Base-by-base conservation (phyloP, 768 basidiomycete species). In the Termitomyces sp. region DNA sequence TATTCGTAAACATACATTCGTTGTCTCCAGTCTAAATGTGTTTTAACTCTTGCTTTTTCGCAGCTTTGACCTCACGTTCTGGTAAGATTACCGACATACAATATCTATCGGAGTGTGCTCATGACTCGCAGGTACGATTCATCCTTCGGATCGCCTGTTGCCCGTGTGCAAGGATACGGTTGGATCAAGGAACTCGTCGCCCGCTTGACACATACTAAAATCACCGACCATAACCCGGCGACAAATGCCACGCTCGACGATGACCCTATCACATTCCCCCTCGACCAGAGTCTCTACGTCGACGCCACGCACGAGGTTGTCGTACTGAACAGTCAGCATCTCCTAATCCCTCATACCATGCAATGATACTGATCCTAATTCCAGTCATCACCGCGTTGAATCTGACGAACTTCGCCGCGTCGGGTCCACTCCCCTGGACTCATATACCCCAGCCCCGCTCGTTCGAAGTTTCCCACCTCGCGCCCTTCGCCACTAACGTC, bases 291-390 rank as follows among this genome's bases (percentile, higher is more conserved):
- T 53, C 68, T 95, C 37, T 95, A 94, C 58, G 92, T 93, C 9
- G 94, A 96, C 67, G 91, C 91, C 5, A 90, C 89, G 2, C 94
- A 95, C 58, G 94, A 95, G 63, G 90, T 92, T 18, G 89, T 94
- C 39, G 85, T 94, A 0, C 72, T 93, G 22, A 88, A 93, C 63
- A 82, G 90, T 90, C 34, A 34, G 29, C 32, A 46, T 18, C 27
- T 50, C 10, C 5, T 1, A 32, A 32, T 37, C 1, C 0, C 12
- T 37, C 10, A 8, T n/a, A 2, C 0, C 24, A 3, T 43, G 20
- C 20, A 22, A 7, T 16, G 24, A 44, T 26, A 2, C 43, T 44
- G 14, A 44, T 44, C 13, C 14, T 5, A 26, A 13, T 4, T 39
- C 58, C 55, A 89, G 90, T 92, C 34, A 77, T 96, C 39, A 91